These are phyloP conservation scores for Acanthamoeba polyphaga DNA, from an alignment of 208 protist genomes.

Conservation along the genomic window DNA sequence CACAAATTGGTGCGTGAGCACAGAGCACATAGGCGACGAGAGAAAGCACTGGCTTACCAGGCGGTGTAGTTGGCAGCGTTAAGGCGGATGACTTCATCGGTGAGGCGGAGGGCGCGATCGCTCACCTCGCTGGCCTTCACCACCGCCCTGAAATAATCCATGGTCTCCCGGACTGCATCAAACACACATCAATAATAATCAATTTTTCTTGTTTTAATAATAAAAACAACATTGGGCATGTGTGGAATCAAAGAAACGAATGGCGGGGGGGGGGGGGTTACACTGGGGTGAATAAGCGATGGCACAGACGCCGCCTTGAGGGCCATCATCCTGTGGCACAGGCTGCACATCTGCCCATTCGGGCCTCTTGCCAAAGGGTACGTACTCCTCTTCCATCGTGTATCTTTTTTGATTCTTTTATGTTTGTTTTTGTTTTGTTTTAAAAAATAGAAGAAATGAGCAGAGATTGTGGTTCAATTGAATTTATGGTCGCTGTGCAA, in stretches of 20 bases:
- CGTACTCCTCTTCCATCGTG: constrained; percentile 22
- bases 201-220: neutral
- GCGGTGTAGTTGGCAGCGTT: constrained; percentile 95
- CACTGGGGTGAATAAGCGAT: constrained; percentile 89
- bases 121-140: constrained; percentile 85
- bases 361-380: constrained; percentile 72
- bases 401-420: neutral
- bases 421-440: neutral
- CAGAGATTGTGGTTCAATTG: no score
- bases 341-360: constrained; percentile 90
- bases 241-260: neutral
- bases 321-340: constrained; percentile 91
- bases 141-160: constrained; percentile 91
- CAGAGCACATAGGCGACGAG: neutral
- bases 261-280: constrained; percentile 33
- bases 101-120: constrained; percentile 87
- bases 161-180: constrained; percentile 85
- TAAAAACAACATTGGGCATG: neutral
- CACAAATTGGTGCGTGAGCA: no score
- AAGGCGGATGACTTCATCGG: constrained; percentile 88
- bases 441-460: no score
- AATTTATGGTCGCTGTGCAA: neutral
- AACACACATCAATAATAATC: neutral
- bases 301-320: constrained; percentile 86
- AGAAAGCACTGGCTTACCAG: constrained; percentile 83